Base-by-base conservation (phyloP, 768 basidiomycete genomes). In the Mycena floridula region DNA sequence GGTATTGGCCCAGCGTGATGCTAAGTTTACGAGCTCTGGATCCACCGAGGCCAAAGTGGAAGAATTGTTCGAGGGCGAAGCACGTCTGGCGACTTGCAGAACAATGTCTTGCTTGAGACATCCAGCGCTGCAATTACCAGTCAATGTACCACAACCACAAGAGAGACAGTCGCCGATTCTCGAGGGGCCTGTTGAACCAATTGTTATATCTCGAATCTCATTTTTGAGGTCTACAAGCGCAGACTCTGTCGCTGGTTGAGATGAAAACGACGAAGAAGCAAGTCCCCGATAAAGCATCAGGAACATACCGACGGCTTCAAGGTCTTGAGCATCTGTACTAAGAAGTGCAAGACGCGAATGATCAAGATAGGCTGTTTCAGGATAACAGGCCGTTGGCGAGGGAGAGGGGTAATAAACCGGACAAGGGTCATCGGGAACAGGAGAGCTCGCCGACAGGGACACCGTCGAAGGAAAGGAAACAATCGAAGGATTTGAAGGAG, bases 351-450 rank as follows among this genome's bases (percentile, higher is more conserved):
- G 67, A 23, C 90, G 85, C 35, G 76, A 66, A 46, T 73, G 77
- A 66, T 93, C 90, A 42, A 94, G 79, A 60, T 87, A 86, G 4
- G 82, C 69, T 4, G 89, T 89, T 66, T 93, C 91, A 5, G 84
- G 89, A 62, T 73, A 81, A 27, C 15, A 13, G 26, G 18, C 24
- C 43, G 58, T 47, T 53, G 49, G 45, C 43, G 76, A 72, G n/a
- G n/a, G n/a, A n/a, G n/a, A n/a, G n/a, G n/a, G n/a, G n/a, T n/a
- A n/a, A n/a, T n/a, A n/a, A n/a, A n/a, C n/a, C n/a, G n/a, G n/a
- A n/a, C n/a, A n/a, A n/a, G n/a, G n/a, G n/a, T n/a, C n/a, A n/a
- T n/a, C n/a, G n/a, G n/a, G n/a, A n/a, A n/a, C n/a, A n/a, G n/a
- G n/a, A n/a, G n/a, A n/a, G n/a, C n/a, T n/a, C n/a, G n/a, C n/a